These are phyloP conservation scores for Auricularia sp. DNA, from an alignment of 768 basidiomycete genomes.

Conservation along the genomic window DNA sequence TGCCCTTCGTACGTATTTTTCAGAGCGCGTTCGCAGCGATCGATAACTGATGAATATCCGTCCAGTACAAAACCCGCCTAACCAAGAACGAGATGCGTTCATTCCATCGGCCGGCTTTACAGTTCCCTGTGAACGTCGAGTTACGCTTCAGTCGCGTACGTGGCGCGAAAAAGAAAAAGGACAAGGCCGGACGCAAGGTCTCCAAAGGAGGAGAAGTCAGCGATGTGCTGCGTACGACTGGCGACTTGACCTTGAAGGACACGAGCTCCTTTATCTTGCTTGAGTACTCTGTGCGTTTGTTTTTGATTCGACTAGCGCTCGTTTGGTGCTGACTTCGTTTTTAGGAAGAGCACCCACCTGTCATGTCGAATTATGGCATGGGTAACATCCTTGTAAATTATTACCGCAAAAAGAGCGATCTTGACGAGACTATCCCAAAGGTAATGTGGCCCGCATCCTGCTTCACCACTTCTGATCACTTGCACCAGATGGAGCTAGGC, in stretches of 20 bases:
- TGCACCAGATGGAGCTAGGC: constrained; percentile 69
- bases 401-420: constrained; percentile 91
- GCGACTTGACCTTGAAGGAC: constrained; percentile 83
- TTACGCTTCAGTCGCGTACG: constrained; percentile 85
- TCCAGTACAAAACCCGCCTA: constrained; percentile 86
- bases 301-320: neutral
- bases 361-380: constrained; percentile 95
- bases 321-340: neutral
- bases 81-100: constrained; percentile 90
- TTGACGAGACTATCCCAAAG: constrained; percentile 88
- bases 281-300: constrained; percentile 78
- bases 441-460: constrained; percentile 27
- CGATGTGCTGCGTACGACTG: constrained; percentile 72
- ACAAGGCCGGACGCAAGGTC: constrained; percentile 81
- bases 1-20: constrained; percentile 74
- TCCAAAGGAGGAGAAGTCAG: constrained; percentile 82
- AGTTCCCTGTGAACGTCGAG: constrained; percentile 88
- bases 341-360: constrained; percentile 95
- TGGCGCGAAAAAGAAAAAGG: constrained; percentile 92
- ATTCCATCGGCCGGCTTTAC: constrained; percentile 89
- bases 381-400: constrained; percentile 95
- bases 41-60: constrained; percentile 4
- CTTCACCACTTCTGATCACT: constrained; percentile 2
- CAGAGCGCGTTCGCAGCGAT: neutral
- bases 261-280: constrained; percentile 89